Evolutionary conservation across 208 protist genomes (phyloP).

Genomic region (Acanthamoeba royreba): DNA sequence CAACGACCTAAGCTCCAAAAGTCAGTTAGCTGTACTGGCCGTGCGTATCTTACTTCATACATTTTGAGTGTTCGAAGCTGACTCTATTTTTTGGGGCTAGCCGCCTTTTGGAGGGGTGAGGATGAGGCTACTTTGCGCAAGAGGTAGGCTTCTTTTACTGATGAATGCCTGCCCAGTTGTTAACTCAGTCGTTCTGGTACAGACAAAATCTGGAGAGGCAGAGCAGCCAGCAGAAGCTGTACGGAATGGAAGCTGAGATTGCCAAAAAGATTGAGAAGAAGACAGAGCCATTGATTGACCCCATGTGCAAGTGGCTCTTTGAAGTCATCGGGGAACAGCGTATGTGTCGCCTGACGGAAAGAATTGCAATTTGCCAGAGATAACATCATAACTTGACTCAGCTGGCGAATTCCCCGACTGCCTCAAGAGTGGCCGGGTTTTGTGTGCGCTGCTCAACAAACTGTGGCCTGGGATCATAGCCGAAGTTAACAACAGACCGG

Average conservation of each 20-base stretch:
- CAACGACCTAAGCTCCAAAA: no score
- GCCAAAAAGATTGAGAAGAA: background rate
- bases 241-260: constrained; percentile 4
- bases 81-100: background rate
- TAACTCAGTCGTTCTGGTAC: background rate
- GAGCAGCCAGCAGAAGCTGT: background rate
- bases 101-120: background rate
- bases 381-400: no score
- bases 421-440: background rate
- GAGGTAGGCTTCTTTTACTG: background rate
- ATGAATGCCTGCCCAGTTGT: background rate
- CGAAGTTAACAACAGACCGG: background rate
- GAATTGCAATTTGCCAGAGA: no score
- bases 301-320: background rate
- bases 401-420: background rate
- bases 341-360: background rate
- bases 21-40: no score
- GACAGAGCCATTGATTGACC: background rate
- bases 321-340: background rate
- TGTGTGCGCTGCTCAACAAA: background rate
- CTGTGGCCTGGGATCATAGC: background rate
- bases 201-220: background rate
- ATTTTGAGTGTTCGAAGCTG: no score
- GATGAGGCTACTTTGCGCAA: background rate
- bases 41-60: no score